phyloP scores from a whole-genome alignment of 306 rosid genomes.

The Argentina anserina region DNA sequence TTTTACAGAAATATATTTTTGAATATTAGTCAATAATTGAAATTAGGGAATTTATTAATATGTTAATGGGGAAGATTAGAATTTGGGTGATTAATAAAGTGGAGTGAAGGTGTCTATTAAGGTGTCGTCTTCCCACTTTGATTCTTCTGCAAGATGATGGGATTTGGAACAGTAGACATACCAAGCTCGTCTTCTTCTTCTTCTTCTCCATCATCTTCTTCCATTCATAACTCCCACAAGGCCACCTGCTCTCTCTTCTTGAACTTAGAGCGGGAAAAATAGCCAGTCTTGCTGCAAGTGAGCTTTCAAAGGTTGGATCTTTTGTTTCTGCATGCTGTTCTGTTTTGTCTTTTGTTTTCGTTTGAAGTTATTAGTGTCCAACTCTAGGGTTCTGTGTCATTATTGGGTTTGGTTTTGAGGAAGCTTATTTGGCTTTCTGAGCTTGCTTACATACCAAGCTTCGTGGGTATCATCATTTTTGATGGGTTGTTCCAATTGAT shows the following conservation, averaged over 20 bases:
- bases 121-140: conserved; percentile 39
- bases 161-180: conserved; percentile 22
- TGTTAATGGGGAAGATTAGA: conserved; percentile 16
- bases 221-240: conserved; percentile 1
- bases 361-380: background rate
- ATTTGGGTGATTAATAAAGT: conserved; percentile 6
- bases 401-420: background rate
- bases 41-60: conserved; percentile 16
- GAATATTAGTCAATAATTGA: conserved; percentile 10
- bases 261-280: conserved; percentile 37
- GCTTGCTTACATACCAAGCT: background rate
- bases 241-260: conserved; percentile 15
- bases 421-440: background rate
- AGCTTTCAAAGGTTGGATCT: conserved; percentile 34
- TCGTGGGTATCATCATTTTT: background rate
- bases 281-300: conserved; percentile 23
- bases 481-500: background rate
- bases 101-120: conserved; percentile 32
- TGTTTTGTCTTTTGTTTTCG: background rate
- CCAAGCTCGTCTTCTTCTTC: background rate
- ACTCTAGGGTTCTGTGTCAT: background rate
- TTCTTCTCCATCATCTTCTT: conserved; percentile 2
- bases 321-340: background rate
- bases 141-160: conserved; percentile 33
- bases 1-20: background rate